Evolutionary conservation across 148 eudicot species (phyloP).

Genomic region (Camellia sinensis): DNA sequence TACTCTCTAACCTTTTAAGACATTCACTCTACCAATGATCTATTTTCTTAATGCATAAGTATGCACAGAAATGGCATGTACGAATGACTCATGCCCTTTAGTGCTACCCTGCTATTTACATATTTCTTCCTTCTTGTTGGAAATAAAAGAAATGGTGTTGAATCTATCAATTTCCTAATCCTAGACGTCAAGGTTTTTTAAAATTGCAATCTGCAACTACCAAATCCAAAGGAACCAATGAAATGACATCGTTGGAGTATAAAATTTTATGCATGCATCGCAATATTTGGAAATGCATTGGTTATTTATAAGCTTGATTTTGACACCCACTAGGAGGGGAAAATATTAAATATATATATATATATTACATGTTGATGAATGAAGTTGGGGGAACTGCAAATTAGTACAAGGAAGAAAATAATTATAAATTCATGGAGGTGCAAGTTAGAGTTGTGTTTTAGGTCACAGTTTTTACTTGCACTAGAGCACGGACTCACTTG

Average conservation of each 20-base stretch:
- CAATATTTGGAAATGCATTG: neutral
- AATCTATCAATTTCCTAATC: slow-evolving; percentile 3
- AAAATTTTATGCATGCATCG: neutral
- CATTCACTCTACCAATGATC: neutral
- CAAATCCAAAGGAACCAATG: neutral
- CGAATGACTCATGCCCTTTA: slow-evolving; percentile 2
- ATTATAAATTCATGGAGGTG: too few species aligned
- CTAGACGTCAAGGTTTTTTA: neutral
- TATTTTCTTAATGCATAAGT: neutral
- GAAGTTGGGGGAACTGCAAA: too few species aligned
- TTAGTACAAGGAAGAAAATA: too few species aligned
- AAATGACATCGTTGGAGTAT: slow-evolving; percentile 7
- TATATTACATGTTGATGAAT: too few species aligned
- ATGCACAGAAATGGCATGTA: neutral
- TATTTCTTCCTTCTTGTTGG: neutral
- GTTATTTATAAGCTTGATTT: neutral
- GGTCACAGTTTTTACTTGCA: too few species aligned
- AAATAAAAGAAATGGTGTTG: neutral
- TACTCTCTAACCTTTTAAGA: slow-evolving; percentile 6
- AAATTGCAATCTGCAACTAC: neutral
- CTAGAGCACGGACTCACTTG: too few species aligned
- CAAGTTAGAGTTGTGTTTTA: too few species aligned
- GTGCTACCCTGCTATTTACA: neutral
- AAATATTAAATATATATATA: too few species aligned
- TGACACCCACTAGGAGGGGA: neutral